phyloP scores from a whole-genome alignment of 2,329 filamentous ascomycete genomes.

The Dothideomycetidae sp. region DNA sequence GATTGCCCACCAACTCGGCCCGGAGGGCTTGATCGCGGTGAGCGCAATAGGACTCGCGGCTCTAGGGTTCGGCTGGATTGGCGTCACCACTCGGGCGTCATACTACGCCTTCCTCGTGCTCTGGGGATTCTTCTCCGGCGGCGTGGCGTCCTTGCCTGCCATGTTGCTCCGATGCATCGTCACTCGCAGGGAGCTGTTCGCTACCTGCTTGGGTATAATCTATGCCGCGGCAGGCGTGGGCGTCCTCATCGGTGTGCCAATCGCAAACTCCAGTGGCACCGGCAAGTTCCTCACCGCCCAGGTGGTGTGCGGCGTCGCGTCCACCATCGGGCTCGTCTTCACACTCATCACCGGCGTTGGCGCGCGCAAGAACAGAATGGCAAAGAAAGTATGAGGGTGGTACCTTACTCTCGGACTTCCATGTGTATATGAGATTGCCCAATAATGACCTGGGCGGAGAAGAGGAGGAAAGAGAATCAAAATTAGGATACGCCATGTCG shows the following conservation, averaged over 20 bases:
- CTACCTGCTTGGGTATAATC: slow-evolving; percentile 2
- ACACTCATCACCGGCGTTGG: not conserved
- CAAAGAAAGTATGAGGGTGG: not conserved
- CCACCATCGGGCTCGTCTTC: slow-evolving; percentile 3
- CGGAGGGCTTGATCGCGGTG: not conserved
- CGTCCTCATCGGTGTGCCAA: slow-evolving; percentile 5
- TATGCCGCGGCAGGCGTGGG: slow-evolving; percentile 3
- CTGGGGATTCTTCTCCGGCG: slow-evolving; percentile 3
- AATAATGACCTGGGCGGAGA: not conserved
- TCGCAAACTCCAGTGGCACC: slow-evolving; percentile 1
- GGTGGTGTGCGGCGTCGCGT: slow-evolving; percentile 4
- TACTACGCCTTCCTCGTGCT: slow-evolving; percentile 6
- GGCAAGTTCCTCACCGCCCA: not conserved
- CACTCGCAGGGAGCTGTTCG: slow-evolving; percentile 1
- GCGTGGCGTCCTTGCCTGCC: not conserved
- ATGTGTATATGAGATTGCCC: not conserved
- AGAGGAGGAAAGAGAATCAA: not conserved
- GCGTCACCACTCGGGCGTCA: not conserved
- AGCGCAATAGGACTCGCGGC: too few relatives aligned
- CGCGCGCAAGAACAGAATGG: not conserved
- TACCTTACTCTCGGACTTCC: not conserved
- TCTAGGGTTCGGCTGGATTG: slow-evolving; percentile 7
- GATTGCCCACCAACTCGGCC: not conserved
- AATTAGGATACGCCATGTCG: not conserved
- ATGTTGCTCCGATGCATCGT: slow-evolving; percentile 4